Conservation (phyloP, 2,329 filamentous ascomycete species). For the Ilyonectria destructans region DNA sequence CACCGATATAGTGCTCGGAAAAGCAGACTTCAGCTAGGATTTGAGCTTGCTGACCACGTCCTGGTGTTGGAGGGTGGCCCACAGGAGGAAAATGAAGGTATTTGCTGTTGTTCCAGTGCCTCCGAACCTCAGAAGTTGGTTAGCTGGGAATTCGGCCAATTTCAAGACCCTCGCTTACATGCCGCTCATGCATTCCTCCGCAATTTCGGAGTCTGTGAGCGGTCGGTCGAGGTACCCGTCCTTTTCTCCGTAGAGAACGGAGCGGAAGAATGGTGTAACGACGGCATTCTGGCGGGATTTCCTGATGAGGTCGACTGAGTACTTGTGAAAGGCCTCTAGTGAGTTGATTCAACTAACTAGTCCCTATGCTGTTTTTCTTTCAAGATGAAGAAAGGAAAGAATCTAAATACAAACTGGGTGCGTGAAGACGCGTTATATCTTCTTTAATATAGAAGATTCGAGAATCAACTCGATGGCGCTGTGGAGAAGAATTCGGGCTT, state of each 20-base stretch:
- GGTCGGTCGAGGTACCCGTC: neutral
- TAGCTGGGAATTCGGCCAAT: neutral
- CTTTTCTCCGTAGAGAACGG: slow-evolving; percentile 11
- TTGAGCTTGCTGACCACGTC: neutral
- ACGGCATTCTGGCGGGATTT: slow-evolving; percentile 11
- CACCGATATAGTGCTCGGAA: neutral
- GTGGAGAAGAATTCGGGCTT: no score
- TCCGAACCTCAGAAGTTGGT: slow-evolving; percentile 11
- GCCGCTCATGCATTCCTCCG: slow-evolving; percentile 23
- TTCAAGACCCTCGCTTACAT: neutral
- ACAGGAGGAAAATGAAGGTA: slow-evolving; percentile 16
- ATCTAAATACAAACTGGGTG: no score
- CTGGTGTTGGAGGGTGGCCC: neutral
- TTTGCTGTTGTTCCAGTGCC: slow-evolving; percentile 18
- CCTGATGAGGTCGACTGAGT: slow-evolving; percentile 13
- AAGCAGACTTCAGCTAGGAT: neutral
- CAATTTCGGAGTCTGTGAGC: slow-evolving; percentile 11
- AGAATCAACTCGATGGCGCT: no score
- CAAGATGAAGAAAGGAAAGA: no score
- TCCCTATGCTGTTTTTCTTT: no score
- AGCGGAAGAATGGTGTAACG: slow-evolving; percentile 2
- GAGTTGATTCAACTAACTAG: no score
- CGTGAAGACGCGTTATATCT: no score
- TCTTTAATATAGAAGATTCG: no score
- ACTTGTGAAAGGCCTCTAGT: no score